phyloP scores from a whole-genome alignment of 306 rosid species.

The Arachis stenosperma region DNA sequence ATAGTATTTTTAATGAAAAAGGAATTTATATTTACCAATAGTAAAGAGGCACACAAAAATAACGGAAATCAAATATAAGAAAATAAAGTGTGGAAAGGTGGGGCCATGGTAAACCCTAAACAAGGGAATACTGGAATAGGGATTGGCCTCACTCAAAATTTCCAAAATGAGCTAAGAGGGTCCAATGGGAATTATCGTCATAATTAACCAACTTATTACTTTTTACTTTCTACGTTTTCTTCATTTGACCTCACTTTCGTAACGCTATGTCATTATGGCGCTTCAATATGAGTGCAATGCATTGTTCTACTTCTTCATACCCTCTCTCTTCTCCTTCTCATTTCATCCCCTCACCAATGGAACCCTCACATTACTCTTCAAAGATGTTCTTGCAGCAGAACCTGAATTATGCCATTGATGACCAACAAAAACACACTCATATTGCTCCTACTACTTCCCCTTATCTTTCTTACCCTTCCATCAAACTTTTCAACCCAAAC shows the following conservation, averaged over 20 bases:
- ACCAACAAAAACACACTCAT: conserved; percentile 1
- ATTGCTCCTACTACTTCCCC: not conserved
- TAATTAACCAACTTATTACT: conserved; percentile 36
- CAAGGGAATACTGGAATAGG: too few relatives aligned
- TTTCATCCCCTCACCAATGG: conserved; percentile 38
- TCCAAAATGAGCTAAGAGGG: conserved; percentile 25
- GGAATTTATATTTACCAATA: too few relatives aligned
- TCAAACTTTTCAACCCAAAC: not conserved
- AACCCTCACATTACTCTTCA: conserved; percentile 29
- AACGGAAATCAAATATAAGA: too few relatives aligned
- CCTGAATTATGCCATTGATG: not conserved
- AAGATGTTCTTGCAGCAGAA: not conserved
- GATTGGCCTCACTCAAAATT: conserved; percentile 5
- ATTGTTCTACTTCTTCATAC: conserved; percentile 20
- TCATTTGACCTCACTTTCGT: conserved; percentile 44
- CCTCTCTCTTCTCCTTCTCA: conserved; percentile 2
- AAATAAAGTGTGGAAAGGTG: too few relatives aligned
- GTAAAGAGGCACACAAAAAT: too few relatives aligned
- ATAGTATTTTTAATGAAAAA: too few relatives aligned
- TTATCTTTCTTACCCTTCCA: not conserved
- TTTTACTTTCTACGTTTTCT: conserved; percentile 53
- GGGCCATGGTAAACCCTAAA: too few relatives aligned
- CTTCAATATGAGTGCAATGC: conserved; percentile 23
- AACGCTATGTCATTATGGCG: conserved; percentile 45
- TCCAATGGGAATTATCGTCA: conserved; percentile 48